These are phyloP conservation scores for Dimocarpus longan DNA, from an alignment of 345 rosid genomes.

Conservation along the genomic window DNA sequence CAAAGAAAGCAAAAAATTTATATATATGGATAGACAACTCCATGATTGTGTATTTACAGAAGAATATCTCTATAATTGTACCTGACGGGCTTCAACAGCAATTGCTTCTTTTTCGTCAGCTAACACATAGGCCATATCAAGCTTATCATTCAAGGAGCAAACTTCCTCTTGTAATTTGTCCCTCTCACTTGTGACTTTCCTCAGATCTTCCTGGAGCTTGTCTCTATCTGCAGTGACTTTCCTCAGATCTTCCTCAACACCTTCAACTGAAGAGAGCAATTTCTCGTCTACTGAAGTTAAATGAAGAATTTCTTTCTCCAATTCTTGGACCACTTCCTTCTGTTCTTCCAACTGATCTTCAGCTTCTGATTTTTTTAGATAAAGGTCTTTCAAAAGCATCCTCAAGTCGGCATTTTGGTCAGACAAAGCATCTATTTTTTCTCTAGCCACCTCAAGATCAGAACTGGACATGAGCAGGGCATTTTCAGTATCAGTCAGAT, in stretches of 20 bases:
- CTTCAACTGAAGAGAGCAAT: conserved; percentile 44
- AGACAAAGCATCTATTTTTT: conserved; percentile 49
- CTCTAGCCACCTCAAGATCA: conserved; percentile 61
- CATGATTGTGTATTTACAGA: not conserved
- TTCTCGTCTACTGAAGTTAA: conserved; percentile 57
- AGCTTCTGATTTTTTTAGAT: conserved; percentile 59
- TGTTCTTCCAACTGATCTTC: conserved; percentile 77
- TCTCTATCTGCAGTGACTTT: conserved; percentile 55
- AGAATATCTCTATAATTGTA: conserved; percentile 21
- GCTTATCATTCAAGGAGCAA: conserved; percentile 57
- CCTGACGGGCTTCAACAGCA: conserved; percentile 85
- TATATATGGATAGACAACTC: not conserved
- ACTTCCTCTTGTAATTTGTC: conserved; percentile 65
- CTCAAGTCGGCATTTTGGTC: conserved; percentile 75
- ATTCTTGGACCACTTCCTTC: conserved; percentile 59
- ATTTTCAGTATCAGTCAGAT: conserved; percentile 51
- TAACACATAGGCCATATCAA: conserved; percentile 64
- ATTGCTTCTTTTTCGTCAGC: conserved; percentile 93
- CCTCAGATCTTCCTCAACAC: conserved; percentile 53
- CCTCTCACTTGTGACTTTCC: conserved; percentile 50
- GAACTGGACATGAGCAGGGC: conserved; percentile 50
- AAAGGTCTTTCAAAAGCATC: conserved; percentile 63
- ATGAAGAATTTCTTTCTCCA: conserved; percentile 81
- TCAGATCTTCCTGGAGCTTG: conserved; percentile 62
- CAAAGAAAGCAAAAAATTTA: conserved; percentile 7